Base-by-base conservation (phyloP, 2,329 filamentous ascomycete species). In the Penicillium frequentans region DNA sequence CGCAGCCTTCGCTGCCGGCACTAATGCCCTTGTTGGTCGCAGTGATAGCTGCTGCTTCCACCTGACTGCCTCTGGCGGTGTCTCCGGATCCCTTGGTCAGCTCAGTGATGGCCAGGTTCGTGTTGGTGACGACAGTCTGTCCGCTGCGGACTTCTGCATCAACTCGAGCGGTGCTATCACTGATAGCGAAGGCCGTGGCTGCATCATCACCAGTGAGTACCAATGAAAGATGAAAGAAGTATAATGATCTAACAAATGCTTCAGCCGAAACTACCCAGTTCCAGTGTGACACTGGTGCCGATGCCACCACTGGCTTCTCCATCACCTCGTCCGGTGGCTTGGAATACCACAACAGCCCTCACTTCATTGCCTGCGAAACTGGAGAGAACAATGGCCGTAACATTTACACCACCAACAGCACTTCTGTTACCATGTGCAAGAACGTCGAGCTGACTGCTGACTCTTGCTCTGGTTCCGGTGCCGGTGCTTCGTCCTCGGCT, bases 321-420 rank as follows among this genome's bases (percentile, higher is more conserved):
- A 77, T 88, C 56, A 77, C 72, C 46, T 81, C 80, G 26, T 73
- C 82, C 57, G 85, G 86, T 57, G 85, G 85, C 35, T 65, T 70
- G 7, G 75, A 76, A 2, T 83, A 81, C 71, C 74, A 83, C 31
- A 81, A 80, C 44, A 79, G 75, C 63, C 70, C 76, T 2, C 73
- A 74, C 27, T 89, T 89, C 71, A 85, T 82, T 65, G 81, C 85
- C 43, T 90, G 87, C 68, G 79, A 82, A 27, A 86, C 85, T n/a
- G 75, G 73, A 33, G 63, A 75, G 51, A 70, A 76, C 44, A 68
- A 66, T n/a, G 75, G 70, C 24, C 57, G 73, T 57, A 79, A 80
- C 60, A 65, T 80, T 62, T 79, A 78, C 61, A 77, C 69, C n/a
- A 67, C 65, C 52, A 63, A 70, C 59, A 68, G 71, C 57, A 49